phyloP scores from a whole-genome alignment of 2,329 filamentous ascomycete genomes.

The Xylariaceae sp. region DNA sequence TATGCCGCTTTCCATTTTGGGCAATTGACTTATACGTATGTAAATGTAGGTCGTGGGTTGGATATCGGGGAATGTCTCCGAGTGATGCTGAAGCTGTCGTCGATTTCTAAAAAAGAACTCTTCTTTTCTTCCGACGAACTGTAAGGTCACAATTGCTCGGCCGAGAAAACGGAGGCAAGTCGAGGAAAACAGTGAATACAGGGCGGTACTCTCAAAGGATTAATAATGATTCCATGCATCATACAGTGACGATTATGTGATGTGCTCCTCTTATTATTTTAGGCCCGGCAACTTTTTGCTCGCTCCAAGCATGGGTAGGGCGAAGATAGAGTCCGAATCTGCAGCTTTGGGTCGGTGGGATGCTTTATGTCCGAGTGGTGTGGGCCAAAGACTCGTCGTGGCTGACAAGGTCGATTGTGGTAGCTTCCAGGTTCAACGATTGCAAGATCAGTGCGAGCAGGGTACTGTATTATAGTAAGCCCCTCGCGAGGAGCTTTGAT shows the following conservation, averaged over 20 bases:
- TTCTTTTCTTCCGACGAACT: neutral
- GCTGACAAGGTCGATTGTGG: slow-evolving; percentile 28
- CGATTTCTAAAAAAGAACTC: neutral
- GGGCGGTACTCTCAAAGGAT: slow-evolving; percentile 25
- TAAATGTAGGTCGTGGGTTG: slow-evolving; percentile 4
- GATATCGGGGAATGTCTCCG: neutral
- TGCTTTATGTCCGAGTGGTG: slow-evolving; percentile 30
- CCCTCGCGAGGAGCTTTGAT: slow-evolving; percentile 12
- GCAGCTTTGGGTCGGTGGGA: slow-evolving; percentile 26
- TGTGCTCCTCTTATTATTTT: slow-evolving; percentile 27
- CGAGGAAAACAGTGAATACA: slow-evolving; percentile 19
- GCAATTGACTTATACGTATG: slow-evolving; percentile 19
- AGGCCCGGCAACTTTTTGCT: slow-evolving; percentile 27
- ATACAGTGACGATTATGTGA: slow-evolving; percentile 33
- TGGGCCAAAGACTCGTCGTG: slow-evolving; percentile 10
- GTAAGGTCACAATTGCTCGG: neutral
- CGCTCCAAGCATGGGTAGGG: slow-evolving; percentile 12
- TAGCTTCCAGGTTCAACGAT: slow-evolving; percentile 24
- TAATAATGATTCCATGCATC: slow-evolving; percentile 31
- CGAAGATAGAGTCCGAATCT: slow-evolving; percentile 23
- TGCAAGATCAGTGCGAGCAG: slow-evolving; percentile 14
- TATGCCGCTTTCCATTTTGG: slow-evolving; percentile 47
- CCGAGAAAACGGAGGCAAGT: slow-evolving; percentile 5
- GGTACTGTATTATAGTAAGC: slow-evolving; percentile 20
- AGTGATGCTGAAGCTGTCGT: no score